Evolutionary conservation across 116 monocot genomes (phyloP), one percentile per base, ranked within the genome.

Genomic region (Trichopus zeylanicus): DNA sequence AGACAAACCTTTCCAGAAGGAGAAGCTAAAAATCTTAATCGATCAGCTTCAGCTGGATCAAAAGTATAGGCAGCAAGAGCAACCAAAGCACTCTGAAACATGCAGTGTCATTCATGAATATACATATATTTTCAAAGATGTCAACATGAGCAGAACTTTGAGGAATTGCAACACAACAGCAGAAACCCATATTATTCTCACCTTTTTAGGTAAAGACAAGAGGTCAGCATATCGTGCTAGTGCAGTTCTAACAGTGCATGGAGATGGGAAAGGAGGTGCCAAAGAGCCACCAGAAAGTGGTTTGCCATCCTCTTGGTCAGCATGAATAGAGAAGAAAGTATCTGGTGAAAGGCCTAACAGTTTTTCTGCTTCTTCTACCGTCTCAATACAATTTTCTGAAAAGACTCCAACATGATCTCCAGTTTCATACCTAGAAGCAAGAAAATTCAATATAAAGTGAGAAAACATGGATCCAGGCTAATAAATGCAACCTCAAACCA

Each of bases 121-220:
- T n/a, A n/a, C n/a, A n/a, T n/a, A n/a, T n/a, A n/a, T n/a, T n/a
- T n/a, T n/a, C n/a, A n/a, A n/a, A n/a, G n/a, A n/a, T n/a, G n/a
- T n/a, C n/a, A n/a, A n/a, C n/a, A n/a, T n/a, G n/a, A n/a, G n/a
- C n/a, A n/a, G n/a, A n/a, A n/a, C n/a, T n/a, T n/a, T n/a, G n/a
- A n/a, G n/a, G n/a, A n/a, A n/a, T n/a, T n/a, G n/a, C n/a, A n/a
- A n/a, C n/a, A n/a, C n/a, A n/a, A n/a, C n/a, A n/a, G n/a, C n/a
- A n/a, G n/a, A n/a, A n/a, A n/a, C n/a, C n/a, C n/a, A n/a, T n/a
- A n/a, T n/a, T 46, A 58, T 6, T 31, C 46, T 20, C 20, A 84
- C 79, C 83, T 91, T 91, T 65, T 91, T 91, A 5, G 91, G 91
- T 34, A 87, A 91, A 73, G 73, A 83, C 31, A 91, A 67, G 33